Base-by-base conservation (phyloP, 768 basidiomycete species). In the Gloeopeniophorella convolvens region DNA sequence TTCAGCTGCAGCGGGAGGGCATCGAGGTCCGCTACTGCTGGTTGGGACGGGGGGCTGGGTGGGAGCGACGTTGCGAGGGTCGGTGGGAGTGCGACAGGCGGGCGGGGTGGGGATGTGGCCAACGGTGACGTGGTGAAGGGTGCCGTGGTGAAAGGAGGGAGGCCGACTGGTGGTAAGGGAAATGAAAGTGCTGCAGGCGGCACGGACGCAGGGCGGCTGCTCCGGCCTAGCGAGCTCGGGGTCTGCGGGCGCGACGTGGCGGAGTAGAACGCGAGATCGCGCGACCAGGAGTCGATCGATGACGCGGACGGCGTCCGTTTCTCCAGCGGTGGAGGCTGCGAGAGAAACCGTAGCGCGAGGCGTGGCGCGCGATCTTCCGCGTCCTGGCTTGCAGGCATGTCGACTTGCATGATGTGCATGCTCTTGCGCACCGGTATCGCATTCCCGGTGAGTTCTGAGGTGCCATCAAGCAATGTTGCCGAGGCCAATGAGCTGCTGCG, bases 331-430 rank as follows among this genome's bases (percentile, higher is more conserved):
- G 26, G 35, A 13, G 30, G 30, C 4, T 31, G 42, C 27, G 52
- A 28, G 5, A 39, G 40, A 18, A 20, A 4, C 12, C 23, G 50
- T 10, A 21, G 21, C 13, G 28, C 16, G 18, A 31, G 24, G 15
- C 31, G 21, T 30, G n/a, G 35, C 34, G 50, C 23, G 32, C 50
- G 13, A 24, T 40, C 51, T 26, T 26, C 54, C 3, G 18, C 6
- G 23, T n/a, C 43, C 7, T 5, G 37, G 24, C 24, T 30, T 2
- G 42, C 12, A n/a, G 52, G 47, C 21, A 45, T 45, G 39, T 56
- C 52, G 7, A 54, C 47, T 37, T 46, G 42, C 51, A 56, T 48
- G 31, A 48, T 32, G n/a, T 42, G 51, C 52, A 56, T 56, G 8
- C 18, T 41, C 52, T 54, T 55, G 42, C 16, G 27, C n/a, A 54